Percentiles rank a stretch among this genome's conserved stretches.
Evolutionary conservation across 2,329 filamentous ascomycete genomes (phyloP).

Genomic region (Alternaria viburni): DNA sequence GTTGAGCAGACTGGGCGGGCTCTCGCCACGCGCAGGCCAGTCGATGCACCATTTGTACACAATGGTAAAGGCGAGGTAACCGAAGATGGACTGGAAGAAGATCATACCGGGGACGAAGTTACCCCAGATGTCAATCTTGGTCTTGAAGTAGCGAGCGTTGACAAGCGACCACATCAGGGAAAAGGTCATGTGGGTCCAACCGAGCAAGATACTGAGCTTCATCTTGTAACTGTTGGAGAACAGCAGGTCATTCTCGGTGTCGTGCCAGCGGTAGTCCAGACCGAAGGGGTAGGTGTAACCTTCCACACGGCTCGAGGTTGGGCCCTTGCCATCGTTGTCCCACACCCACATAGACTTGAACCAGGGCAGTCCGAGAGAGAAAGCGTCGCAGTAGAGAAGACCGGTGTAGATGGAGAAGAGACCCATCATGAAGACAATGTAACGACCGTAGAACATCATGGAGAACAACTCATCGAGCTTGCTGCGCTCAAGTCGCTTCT

Average conservation of each 20-base stretch:
- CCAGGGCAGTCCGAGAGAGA: conserved; percentile 89
- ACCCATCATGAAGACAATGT: conserved; percentile 98
- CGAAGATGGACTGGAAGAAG: conserved; percentile 99
- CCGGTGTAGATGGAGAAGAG: conserved; percentile 97
- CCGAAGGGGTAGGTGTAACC: conserved; percentile 94
- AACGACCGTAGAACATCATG: conserved; percentile 98
- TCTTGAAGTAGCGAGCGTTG: conserved; percentile 95
- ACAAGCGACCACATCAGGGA: conserved; percentile 90
- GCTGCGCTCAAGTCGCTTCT: conserved; percentile 78
- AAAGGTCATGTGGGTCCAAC: conserved; percentile 99
- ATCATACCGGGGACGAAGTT: conserved; percentile 99
- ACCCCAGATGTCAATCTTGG: conserved; percentile 92
- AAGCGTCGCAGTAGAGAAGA: conserved; percentile 96
- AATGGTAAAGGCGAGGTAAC: conserved; percentile 92
- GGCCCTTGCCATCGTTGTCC: conserved; percentile 69
- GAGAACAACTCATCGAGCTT: conserved; percentile 97
- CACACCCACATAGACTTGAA: conserved; percentile 93
- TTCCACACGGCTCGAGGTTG: conserved; percentile 69
- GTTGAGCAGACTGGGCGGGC: conserved; percentile 89
- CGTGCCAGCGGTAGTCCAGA: conserved; percentile 96
- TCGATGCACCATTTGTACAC: conserved; percentile 97
- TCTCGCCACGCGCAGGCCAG: conserved; percentile 71
- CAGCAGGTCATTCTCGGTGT: conserved; percentile 89
- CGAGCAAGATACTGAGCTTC: conserved; percentile 98
- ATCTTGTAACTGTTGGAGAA: conserved; percentile 99